Base-by-base conservation (phyloP, 768 basidiomycete genomes). In the Pleurotus citrinopileatus region DNA sequence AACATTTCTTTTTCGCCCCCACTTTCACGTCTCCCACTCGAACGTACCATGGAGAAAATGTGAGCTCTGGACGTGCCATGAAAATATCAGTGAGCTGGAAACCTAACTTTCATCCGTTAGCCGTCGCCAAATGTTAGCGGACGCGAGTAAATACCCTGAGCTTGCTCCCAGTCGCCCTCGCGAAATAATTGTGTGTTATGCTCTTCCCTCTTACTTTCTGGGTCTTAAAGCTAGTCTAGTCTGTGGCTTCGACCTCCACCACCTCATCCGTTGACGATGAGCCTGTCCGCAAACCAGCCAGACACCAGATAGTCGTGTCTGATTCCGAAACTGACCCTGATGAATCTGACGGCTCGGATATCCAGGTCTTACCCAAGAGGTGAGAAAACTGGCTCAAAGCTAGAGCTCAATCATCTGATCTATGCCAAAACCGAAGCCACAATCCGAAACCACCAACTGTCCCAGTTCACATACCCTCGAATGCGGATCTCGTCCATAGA, bases 381-480 rank as follows among this genome's bases (percentile, higher is more conserved):
- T 47, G 7, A 23, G 7, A n/a, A n/a, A n/a, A n/a, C n/a, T n/a
- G n/a, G n/a, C n/a, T n/a, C 26, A 15, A 19, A 23, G 29, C 29
- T 32, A 32, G 7, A 13, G 29, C 29, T 32, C 29, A 32, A 32
- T 32, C 29, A 6, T 6, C 13, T 32, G 6, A 32, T 32, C 29
- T 32, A 6, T 32, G 29, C 13, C 13, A 6, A 13, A 6, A 32
- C 13, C 13, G 13, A 32, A 32, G 29, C 29, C 29, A 32, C 29
- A 6, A n/a, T n/a, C n/a, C n/a, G n/a, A n/a, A n/a, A n/a, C n/a
- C n/a, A n/a, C n/a, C 43, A 25, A 47, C 26, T 19, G 37, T 50
- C 0, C 69, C 69, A 0, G 67, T 77, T 28, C 67, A 62, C 34
- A 65, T 73, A 8, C 73, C 73, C 4, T 68, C 72, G 0, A 73